Percentiles rank a stretch among this genome's conserved stretches.
phyloP scores from a whole-genome alignment of 805 yeast genomes.

The Myxozyma vanderwaltii region DNA sequence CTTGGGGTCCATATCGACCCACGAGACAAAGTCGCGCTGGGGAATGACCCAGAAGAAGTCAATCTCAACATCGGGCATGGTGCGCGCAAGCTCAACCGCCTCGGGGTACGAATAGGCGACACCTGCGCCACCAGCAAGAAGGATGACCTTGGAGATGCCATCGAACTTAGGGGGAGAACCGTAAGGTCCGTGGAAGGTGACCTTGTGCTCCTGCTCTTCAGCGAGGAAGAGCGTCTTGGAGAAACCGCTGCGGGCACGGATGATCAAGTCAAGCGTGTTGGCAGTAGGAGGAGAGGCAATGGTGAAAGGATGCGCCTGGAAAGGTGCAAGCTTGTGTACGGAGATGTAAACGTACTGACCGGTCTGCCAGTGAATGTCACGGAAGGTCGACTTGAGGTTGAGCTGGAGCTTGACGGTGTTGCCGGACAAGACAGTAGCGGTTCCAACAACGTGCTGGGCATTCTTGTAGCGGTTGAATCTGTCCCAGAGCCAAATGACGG shows the following conservation, averaged over 20 bases:
- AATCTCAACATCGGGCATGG: slow-evolving; percentile 28
- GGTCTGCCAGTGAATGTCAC: slow-evolving; percentile 35
- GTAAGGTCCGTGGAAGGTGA: slow-evolving; percentile 36
- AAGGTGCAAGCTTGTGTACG: slow-evolving; percentile 30
- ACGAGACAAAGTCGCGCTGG: slow-evolving; percentile 34
- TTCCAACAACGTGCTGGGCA: slow-evolving; percentile 26
- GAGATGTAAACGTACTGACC: slow-evolving; percentile 35
- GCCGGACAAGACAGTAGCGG: slow-evolving; percentile 29
- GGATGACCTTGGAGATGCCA: slow-evolving; percentile 34
- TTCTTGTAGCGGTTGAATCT: slow-evolving; percentile 32
- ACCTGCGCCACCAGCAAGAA: slow-evolving; percentile 43
- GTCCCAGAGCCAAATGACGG: slow-evolving; percentile 34
- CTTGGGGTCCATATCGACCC: slow-evolving; percentile 38
- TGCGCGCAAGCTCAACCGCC: slow-evolving; percentile 30
- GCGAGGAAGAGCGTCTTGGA: slow-evolving; percentile 35
- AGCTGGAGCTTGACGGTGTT: slow-evolving; percentile 32
- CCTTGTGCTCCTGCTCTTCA: slow-evolving; percentile 31
- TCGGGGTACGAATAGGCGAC: slow-evolving; percentile 41
- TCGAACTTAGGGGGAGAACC: slow-evolving; percentile 35
- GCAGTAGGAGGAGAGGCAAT: slow-evolving; percentile 33
- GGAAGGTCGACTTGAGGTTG: slow-evolving; percentile 31
- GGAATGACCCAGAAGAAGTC: slow-evolving; percentile 41
- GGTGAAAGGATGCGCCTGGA: slow-evolving; percentile 36
- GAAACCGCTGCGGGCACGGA: slow-evolving; percentile 41
- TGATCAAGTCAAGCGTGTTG: slow-evolving; percentile 37